Evolutionary conservation across 2,329 filamentous ascomycete species (phyloP).

Genomic region (Aureobasidium sp.): DNA sequence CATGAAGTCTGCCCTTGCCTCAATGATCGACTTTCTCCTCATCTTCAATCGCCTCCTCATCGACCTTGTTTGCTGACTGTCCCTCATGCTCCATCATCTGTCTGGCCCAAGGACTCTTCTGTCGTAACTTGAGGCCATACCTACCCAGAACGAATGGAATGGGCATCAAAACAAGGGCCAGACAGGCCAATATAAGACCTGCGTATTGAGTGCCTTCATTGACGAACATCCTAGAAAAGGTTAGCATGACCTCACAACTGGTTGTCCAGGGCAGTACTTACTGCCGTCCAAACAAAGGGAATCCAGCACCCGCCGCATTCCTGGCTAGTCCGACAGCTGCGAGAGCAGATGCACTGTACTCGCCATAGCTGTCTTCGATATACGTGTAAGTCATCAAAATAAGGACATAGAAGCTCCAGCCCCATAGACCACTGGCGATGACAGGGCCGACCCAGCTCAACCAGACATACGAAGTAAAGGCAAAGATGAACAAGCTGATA

Average conservation of each 20-base stretch:
- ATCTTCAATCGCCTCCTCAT: not conserved
- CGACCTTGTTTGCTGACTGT: not conserved
- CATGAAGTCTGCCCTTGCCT: not conserved
- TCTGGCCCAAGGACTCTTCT: constrained; percentile 34
- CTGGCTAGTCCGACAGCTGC: constrained; percentile 36
- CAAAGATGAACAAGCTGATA: constrained; percentile 42
- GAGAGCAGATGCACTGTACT: constrained; percentile 37
- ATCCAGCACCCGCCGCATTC: constrained; percentile 30
- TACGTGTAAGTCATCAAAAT: constrained; percentile 30
- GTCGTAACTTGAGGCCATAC: constrained; percentile 30
- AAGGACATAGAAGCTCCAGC: constrained; percentile 17
- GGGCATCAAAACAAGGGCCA: constrained; percentile 24
- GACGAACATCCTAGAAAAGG: not conserved
- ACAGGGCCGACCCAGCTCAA: constrained; percentile 39
- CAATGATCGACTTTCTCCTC: not conserved
- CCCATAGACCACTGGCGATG: constrained; percentile 38
- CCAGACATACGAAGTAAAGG: constrained; percentile 35
- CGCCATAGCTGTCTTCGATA: constrained; percentile 32
- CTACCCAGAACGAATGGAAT: constrained; percentile 27
- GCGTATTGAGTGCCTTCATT: constrained; percentile 27
- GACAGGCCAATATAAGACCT: constrained; percentile 26
- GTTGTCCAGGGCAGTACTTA: not conserved
- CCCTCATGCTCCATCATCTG: constrained; percentile 26
- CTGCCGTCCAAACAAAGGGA: constrained; percentile 29
- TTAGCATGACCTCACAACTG: not conserved